Percentiles rank a stretch among this genome's conserved stretches.
phyloP scores from a whole-genome alignment of 257 asterid species.

The Fraxinus americana region DNA sequence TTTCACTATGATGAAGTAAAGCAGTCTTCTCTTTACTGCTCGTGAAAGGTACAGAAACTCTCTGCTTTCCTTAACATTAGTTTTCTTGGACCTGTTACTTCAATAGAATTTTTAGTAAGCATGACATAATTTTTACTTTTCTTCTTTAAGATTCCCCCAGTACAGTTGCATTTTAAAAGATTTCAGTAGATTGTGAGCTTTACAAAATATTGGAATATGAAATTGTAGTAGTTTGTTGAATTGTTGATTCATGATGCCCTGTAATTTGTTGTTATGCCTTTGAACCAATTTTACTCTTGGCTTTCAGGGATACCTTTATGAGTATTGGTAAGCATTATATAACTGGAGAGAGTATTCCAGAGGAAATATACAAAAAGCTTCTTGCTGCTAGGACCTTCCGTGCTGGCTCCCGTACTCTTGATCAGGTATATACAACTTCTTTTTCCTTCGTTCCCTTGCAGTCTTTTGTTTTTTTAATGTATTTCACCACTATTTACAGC shows the following conservation, averaged over 20 bases:
- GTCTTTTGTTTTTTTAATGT: constrained; percentile 5
- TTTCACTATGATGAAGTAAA: not conserved
- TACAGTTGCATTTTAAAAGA: not conserved
- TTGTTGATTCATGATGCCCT: not conserved
- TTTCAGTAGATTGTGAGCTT: not conserved
- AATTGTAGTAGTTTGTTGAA: constrained; percentile 12
- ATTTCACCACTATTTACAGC: not conserved
- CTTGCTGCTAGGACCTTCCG: constrained; percentile 98
- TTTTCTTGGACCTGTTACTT: not conserved
- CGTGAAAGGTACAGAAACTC: not conserved
- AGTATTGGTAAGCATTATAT: constrained; percentile 95
- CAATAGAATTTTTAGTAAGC: too few relatives aligned
- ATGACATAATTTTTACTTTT: not conserved
- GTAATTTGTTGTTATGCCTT: not conserved
- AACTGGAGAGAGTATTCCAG: constrained; percentile 89
- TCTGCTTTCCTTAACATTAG: not conserved
- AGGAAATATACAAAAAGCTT: constrained; percentile 85
- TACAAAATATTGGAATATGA: constrained; percentile 1
- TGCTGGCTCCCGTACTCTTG: constrained; percentile 89
- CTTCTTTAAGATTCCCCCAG: not conserved
- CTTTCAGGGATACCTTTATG: constrained; percentile 87
- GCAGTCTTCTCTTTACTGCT: not conserved
- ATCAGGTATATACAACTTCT: constrained; percentile 61
- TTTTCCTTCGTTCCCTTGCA: not conserved
- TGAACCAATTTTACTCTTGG: constrained; percentile 16